Percentiles rank a stretch among this genome's conserved stretches.
Conservation (phyloP, 2,329 filamentous ascomycete species). For the Calonectria hongkongensis region DNA sequence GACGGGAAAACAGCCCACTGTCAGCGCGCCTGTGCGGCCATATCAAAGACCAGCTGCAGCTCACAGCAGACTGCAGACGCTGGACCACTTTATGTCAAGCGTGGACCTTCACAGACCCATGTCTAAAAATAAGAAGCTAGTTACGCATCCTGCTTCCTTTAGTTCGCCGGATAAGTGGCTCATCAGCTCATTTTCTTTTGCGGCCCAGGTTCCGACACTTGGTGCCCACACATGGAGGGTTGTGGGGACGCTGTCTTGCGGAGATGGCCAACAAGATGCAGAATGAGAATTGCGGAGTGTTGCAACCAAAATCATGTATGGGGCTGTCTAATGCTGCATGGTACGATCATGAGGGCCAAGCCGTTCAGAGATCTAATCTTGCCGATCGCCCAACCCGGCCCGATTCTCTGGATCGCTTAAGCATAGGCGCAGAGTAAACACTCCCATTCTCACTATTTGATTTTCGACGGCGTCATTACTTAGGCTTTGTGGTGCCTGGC, state of each 20-base stretch:
- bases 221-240: conserved; percentile 17
- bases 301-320: conserved; percentile 6
- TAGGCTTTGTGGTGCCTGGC: not conserved
- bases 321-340: conserved; percentile 20
- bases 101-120: not conserved
- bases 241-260: not conserved
- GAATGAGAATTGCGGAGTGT: conserved; percentile 15
- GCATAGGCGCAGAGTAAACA: not conserved
- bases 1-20: not conserved
- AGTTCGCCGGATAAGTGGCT: conserved; percentile 2
- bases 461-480: not conserved
- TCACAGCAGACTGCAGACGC: not conserved
- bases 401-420: not conserved
- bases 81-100: conserved; percentile 28
- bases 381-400: conserved; percentile 12
- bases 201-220: conserved; percentile 2
- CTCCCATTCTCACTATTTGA: not conserved
- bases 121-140: conserved; percentile 6
- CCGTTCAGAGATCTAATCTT: conserved; percentile 2
- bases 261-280: conserved; percentile 17
- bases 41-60: conserved; percentile 3
- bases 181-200: conserved; percentile 17
- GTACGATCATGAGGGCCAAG: not conserved
- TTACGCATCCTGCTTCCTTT: not conserved
- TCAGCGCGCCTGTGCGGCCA: not conserved